Conservation (phyloP, 768 basidiomycete species). For the Rubroboletus satanas region DNA sequence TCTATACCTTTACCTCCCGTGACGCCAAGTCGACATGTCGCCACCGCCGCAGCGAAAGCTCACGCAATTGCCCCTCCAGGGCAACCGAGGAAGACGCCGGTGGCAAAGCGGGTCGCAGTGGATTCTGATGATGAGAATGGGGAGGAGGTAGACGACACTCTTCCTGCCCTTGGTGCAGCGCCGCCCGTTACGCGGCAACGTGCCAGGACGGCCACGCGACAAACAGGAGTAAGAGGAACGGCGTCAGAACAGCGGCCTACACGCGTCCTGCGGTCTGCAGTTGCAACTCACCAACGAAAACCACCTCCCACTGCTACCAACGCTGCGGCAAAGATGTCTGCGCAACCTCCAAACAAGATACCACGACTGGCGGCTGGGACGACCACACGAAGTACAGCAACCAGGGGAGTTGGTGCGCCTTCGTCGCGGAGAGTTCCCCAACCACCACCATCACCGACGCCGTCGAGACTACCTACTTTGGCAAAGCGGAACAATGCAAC, state of each 20-base stretch:
- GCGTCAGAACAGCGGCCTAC: constrained; percentile 70
- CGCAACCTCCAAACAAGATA: constrained; percentile 61
- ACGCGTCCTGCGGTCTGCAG: constrained; percentile 71
- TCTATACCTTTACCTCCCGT: constrained; percentile 57
- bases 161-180: constrained; percentile 58
- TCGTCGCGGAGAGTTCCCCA: constrained; percentile 37
- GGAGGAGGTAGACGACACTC: constrained; percentile 53
- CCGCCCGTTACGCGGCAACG: constrained; percentile 37
- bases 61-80: constrained; percentile 72
- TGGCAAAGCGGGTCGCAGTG: constrained; percentile 62
- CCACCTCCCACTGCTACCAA: constrained; percentile 39
- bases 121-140: constrained; percentile 66
- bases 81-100: constrained; percentile 85
- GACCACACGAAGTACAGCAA: constrained; percentile 46
- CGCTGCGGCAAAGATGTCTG: constrained; percentile 38
- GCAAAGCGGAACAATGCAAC: constrained; percentile 47
- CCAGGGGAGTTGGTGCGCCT: constrained; percentile 29
- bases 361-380: constrained; percentile 57
- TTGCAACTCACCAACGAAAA: constrained; percentile 50
- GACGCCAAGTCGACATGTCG: constrained; percentile 76
- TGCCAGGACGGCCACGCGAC: constrained; percentile 36
- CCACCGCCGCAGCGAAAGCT: constrained; percentile 65
- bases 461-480: constrained; percentile 76
- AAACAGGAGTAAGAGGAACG: constrained; percentile 46
- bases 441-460: constrained; percentile 60